Evolutionary conservation across 2,329 filamentous ascomycete genomes (phyloP).

Genomic region (Apiospora marii): DNA sequence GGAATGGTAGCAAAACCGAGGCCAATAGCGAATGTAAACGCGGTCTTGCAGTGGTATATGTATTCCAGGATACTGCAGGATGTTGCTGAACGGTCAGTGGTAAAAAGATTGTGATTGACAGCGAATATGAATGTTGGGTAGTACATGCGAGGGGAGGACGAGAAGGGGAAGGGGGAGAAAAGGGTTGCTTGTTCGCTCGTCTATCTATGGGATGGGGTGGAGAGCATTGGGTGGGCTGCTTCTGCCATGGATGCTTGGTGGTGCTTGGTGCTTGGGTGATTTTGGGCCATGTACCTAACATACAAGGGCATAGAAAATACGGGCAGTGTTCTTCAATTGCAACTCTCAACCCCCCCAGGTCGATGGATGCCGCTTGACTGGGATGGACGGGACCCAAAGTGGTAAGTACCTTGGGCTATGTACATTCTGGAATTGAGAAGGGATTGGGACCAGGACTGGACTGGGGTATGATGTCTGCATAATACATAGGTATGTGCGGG

Average conservation of each 20-base stretch:
- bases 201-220: conserved; percentile 16
- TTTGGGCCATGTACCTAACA: neutral
- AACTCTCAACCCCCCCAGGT: neutral
- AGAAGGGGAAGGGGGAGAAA: conserved; percentile 13
- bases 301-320: neutral
- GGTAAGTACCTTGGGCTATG: conserved; percentile 8
- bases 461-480: neutral
- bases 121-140: conserved; percentile 17
- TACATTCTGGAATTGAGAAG: neutral
- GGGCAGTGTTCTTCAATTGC: neutral
- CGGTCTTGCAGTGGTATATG: conserved; percentile 13
- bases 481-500: conserved; percentile 9
- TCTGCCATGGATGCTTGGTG: neutral
- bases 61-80: conserved; percentile 21
- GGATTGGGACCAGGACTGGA: neutral
- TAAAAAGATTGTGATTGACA: conserved; percentile 20
- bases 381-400: conserved; percentile 17
- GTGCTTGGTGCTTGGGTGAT: neutral
- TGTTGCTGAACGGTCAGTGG: conserved; percentile 25
- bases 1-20: neutral
- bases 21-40: conserved; percentile 21
- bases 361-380: neutral
- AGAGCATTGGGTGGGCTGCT: conserved; percentile 1
- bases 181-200: conserved; percentile 10
- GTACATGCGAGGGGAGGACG: conserved; percentile 16